Conservation (phyloP, 2,329 filamentous ascomycete genomes). For the Diplodia intermedia region DNA sequence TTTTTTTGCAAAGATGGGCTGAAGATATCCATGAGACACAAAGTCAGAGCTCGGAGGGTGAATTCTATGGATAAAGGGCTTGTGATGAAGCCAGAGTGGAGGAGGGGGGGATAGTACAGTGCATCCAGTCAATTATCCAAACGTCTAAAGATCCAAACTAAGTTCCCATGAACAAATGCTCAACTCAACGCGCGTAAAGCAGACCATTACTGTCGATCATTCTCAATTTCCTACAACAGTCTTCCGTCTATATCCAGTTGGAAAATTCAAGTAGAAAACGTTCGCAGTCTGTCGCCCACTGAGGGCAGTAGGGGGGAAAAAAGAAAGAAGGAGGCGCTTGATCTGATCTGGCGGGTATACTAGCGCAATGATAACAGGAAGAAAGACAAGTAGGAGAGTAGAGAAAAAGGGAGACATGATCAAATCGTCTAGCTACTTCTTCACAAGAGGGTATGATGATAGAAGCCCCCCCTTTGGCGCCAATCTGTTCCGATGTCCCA, state of each 20-base stretch:
- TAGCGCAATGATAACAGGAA: neutral
- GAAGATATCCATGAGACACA: slow-evolving; percentile 4
- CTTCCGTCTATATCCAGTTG: slow-evolving; percentile 17
- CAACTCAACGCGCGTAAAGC: neutral
- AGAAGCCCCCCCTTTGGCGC: neutral
- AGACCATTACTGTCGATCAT: neutral
- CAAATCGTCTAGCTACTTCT: neutral
- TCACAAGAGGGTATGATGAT: neutral
- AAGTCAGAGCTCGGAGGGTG: neutral
- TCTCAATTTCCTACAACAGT: neutral
- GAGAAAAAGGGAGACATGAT: neutral
- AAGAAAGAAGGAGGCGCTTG: neutral
- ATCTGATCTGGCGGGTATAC: slow-evolving; percentile 27
- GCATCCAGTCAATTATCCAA: neutral
- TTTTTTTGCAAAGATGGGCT: neutral
- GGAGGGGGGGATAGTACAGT: neutral
- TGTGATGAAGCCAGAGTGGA: neutral
- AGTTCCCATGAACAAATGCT: neutral
- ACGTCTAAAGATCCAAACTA: neutral
- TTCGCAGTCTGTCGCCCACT: neutral
- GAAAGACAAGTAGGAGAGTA: neutral
- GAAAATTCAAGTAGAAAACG: neutral
- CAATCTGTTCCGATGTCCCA: neutral
- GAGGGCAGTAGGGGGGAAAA: neutral
- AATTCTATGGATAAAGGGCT: neutral